Conservation (phyloP, 441 rosid species). For the Corymbia calophylla region DNA sequence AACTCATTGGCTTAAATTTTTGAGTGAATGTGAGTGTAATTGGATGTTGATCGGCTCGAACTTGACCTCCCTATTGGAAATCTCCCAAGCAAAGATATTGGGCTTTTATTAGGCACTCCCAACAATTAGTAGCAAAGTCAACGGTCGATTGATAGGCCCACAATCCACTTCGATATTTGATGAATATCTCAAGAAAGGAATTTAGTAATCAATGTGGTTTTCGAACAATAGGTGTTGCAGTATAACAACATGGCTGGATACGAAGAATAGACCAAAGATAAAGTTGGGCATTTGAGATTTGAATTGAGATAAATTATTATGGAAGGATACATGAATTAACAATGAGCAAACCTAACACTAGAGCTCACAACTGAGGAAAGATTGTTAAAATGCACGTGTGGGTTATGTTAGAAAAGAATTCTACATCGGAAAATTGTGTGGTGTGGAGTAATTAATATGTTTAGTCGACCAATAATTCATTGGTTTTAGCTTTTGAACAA, state of each 20-base stretch:
- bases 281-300: not conserved
- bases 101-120: not conserved
- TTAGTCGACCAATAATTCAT: not conserved
- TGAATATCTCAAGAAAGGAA: not conserved
- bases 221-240: accelerated
- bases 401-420: not conserved
- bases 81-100: not conserved
- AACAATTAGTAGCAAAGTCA: too few species aligned
- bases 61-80: not conserved
- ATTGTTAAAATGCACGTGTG: not conserved
- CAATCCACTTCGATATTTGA: not conserved
- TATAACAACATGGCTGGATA: too few species aligned
- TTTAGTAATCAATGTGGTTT: accelerated
- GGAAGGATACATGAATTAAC: not conserved
- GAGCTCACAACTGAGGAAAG: not conserved
- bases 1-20: not conserved
- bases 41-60: too few species aligned
- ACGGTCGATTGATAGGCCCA: not conserved
- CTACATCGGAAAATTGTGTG: too few species aligned
- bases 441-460: accelerated
- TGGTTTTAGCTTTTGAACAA: too few species aligned
- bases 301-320: too few species aligned
- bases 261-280: accelerated
- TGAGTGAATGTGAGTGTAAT: too few species aligned
- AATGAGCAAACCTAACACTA: not conserved